Percentiles rank a stretch among this genome's conserved stretches.
Evolutionary conservation across 2,329 filamentous ascomycete genomes (phyloP).

Genomic region (Xylariaceae sp.): DNA sequence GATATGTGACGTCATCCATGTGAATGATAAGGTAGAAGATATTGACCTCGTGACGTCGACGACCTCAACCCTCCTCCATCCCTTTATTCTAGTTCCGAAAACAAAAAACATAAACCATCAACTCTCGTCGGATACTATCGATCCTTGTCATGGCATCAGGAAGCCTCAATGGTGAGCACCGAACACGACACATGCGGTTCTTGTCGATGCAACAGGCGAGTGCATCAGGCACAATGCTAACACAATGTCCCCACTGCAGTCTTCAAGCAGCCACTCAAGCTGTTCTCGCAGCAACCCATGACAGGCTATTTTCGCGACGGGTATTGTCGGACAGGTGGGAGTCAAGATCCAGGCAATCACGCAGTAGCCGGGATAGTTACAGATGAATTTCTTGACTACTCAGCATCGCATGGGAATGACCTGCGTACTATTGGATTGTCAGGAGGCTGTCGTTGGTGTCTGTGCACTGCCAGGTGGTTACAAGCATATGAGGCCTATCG

Average conservation of each 20-base stretch:
- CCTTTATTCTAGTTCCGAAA: too few species aligned
- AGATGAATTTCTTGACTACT: conserved; percentile 61
- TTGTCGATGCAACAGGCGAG: not conserved
- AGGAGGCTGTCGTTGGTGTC: conserved; percentile 61
- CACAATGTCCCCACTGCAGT: conserved; percentile 36
- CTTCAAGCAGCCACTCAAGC: conserved; percentile 55
- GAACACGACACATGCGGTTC: not conserved
- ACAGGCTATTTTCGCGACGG: conserved; percentile 62
- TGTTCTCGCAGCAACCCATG: conserved; percentile 56
- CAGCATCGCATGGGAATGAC: conserved; percentile 57
- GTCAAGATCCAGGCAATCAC: conserved; percentile 57
- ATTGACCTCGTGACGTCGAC: too few species aligned
- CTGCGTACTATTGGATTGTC: conserved; percentile 52
- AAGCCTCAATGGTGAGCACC: conserved; percentile 18
- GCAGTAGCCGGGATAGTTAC: conserved; percentile 56
- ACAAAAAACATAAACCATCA: too few species aligned
- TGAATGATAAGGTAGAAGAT: too few species aligned
- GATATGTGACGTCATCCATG: too few species aligned
- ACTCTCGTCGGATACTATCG: too few species aligned
- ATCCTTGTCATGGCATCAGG: conserved; percentile 15
- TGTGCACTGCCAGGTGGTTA: conserved; percentile 59
- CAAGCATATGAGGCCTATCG: conserved; percentile 56
- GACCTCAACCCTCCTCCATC: too few species aligned
- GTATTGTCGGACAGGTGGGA: conserved; percentile 52
- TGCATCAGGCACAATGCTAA: not conserved